Base-by-base conservation (phyloP, 2,329 filamentous ascomycete genomes). In the Tolypocladium pustulatum region DNA sequence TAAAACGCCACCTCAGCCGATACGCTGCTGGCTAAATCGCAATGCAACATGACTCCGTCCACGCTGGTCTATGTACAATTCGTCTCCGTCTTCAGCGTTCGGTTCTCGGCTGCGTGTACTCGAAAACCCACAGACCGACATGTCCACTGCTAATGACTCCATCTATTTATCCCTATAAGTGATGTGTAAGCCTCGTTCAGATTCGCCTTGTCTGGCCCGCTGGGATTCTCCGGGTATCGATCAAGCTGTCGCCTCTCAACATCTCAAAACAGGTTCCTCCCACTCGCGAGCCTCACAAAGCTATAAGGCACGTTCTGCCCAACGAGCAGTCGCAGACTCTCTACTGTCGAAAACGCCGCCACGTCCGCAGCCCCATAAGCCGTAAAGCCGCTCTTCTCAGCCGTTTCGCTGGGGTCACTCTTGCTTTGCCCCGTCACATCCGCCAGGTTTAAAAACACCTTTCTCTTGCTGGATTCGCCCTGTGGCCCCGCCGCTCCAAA, bases 281-380 rank as follows among this genome's bases (percentile, higher is more conserved):
- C 81, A 55, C 79, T 79, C 2, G 90, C 89, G 68, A 94, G 76
- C 55, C 89, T 80, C 49, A 94, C 90, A 75, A 95, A 95, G 73
- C 89, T 91, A 72, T 91, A 93, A 7, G 88, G 89, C 59, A 94
- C 89, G 69, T 94, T 94, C 74, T 94, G 89, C 12, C 90, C 90
- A 13, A 93, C 88, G 30, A 95, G 78, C 60, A 92, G 72, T 64
- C 90, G 79, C 58, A 94, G 73, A 55, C 86, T 93, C 73, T 94
- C 89, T 6, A 93, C 90, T 2, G 89, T 92, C 27, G 89, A 92
- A 75, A 91, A 94, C 0, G 90, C 89, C 59, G 86, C 87, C 37
- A 91, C 88, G 71, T 95, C 90, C 30, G 87, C 88, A 22, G 87
- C 83, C 1, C 88, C 88, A 68, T 93, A 94, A 8, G 88, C 85